These are phyloP conservation scores for Fusarium falciforme DNA, from an alignment of 2,329 filamentous ascomycete genomes.

Conservation along the genomic window DNA sequence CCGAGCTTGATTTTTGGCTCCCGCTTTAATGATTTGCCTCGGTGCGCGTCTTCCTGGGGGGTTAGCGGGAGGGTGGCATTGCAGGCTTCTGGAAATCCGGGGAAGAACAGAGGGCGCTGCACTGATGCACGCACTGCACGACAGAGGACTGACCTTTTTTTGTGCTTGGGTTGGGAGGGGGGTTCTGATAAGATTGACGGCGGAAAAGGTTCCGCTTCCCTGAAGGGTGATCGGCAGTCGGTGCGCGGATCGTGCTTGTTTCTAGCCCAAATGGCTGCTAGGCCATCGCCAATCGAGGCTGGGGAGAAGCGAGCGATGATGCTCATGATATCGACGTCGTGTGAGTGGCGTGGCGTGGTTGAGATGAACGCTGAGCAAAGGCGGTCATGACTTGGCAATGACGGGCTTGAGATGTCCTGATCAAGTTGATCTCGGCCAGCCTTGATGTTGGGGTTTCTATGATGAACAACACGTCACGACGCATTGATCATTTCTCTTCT, in stretches of 20 bases:
- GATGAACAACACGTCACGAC: not conserved
- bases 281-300: slow-evolving; percentile 13
- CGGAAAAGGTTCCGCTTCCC: slow-evolving; percentile 30
- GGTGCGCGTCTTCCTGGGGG: slow-evolving; percentile 23
- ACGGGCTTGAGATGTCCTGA: not conserved
- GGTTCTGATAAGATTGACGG: slow-evolving; percentile 10
- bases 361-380: not conserved
- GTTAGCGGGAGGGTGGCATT: slow-evolving; percentile 35
- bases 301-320: slow-evolving; percentile 5
- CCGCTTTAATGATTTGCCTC: slow-evolving; percentile 26
- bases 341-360: not conserved
- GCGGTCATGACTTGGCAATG: not conserved
- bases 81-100: slow-evolving; percentile 39
- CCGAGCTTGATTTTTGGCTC: slow-evolving; percentile 34
- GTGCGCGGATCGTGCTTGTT: slow-evolving; percentile 25
- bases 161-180: not conserved
- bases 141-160: not conserved
- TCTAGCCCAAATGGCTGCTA: not conserved
- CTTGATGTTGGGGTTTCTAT: not conserved
- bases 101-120: slow-evolving; percentile 13
- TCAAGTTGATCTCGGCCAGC: not conserved
- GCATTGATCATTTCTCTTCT: not conserved
- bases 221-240: slow-evolving; percentile 28
- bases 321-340: slow-evolving; percentile 1
- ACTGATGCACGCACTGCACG: not conserved